Conservation (phyloP, 495 filamentous ascomycete species). For the Cercophora newfieldiana region DNA sequence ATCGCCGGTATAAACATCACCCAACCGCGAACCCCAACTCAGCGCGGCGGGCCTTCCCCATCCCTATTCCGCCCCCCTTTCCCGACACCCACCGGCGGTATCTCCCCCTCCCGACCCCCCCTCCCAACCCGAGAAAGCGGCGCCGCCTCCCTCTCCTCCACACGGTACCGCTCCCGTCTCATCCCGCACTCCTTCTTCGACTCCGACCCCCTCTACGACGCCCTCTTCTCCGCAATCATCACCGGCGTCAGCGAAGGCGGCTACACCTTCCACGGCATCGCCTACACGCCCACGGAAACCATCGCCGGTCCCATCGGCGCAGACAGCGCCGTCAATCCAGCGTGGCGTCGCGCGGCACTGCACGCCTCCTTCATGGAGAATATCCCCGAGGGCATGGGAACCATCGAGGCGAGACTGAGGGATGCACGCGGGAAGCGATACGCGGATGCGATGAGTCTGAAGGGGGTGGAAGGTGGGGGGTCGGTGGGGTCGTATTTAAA, state of each 20-base stretch:
- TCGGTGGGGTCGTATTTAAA: constrained; percentile 49
- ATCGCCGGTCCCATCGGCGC: constrained; percentile 42
- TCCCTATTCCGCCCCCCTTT: constrained; percentile 27
- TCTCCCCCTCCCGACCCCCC: constrained; percentile 22
- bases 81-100: not conserved
- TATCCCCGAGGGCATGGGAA: constrained; percentile 28
- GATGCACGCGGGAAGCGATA: constrained; percentile 28
- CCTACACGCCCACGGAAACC: constrained; percentile 32
- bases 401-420: constrained; percentile 27
- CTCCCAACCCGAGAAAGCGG: constrained; percentile 15
- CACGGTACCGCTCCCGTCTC: constrained; percentile 51
- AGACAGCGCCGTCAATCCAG: constrained; percentile 53
- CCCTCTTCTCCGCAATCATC: constrained; percentile 48
- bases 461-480: constrained; percentile 30
- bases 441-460: constrained; percentile 30
- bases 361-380: constrained; percentile 50
- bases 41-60: not conserved
- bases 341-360: constrained; percentile 54
- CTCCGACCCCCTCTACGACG: constrained; percentile 42
- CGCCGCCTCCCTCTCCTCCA: constrained; percentile 31
- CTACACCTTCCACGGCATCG: constrained; percentile 49
- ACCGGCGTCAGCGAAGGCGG: constrained; percentile 47
- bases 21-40: constrained; percentile 24
- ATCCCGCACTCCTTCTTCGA: constrained; percentile 53
- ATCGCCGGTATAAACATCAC: constrained; percentile 34